phyloP scores from a whole-genome alignment of 2,329 filamentous ascomycete genomes.

The Xylariaceae sp. region DNA sequence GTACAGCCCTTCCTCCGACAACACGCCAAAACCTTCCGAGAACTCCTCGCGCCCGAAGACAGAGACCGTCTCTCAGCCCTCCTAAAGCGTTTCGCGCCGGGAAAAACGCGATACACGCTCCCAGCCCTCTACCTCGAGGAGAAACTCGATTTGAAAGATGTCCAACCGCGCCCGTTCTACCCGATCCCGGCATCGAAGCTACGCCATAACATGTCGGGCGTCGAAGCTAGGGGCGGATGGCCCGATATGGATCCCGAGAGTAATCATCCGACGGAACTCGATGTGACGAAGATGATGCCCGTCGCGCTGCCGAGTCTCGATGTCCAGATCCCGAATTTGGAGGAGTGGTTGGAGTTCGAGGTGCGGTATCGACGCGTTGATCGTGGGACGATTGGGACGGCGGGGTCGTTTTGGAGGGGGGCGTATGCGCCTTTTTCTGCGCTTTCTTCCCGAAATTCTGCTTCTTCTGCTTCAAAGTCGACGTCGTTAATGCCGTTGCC shows the following conservation, averaged over 20 bases:
- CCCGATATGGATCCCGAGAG: neutral
- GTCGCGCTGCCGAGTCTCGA: slow-evolving; percentile 51
- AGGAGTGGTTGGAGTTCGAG: slow-evolving; percentile 46
- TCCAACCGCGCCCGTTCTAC: slow-evolving; percentile 17
- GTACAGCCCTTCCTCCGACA: slow-evolving; percentile 43
- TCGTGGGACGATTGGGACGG: slow-evolving; percentile 32
- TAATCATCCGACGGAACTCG: slow-evolving; percentile 13
- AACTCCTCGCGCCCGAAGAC: slow-evolving; percentile 34
- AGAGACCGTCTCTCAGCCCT: slow-evolving; percentile 37
- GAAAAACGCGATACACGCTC: slow-evolving; percentile 51
- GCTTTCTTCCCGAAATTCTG: neutral
- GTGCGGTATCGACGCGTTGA: slow-evolving; percentile 49
- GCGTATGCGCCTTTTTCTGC: neutral
- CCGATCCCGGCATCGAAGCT: slow-evolving; percentile 6
- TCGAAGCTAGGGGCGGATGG: neutral
- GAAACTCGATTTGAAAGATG: slow-evolving; percentile 30
- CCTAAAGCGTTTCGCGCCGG: slow-evolving; percentile 47
- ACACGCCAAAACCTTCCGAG: slow-evolving; percentile 45
- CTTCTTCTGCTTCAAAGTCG: neutral
- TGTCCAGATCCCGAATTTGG: slow-evolving; percentile 41
- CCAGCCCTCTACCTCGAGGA: slow-evolving; percentile 48
- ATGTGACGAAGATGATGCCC: slow-evolving; percentile 35
- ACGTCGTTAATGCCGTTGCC: neutral
- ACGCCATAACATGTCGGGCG: neutral
- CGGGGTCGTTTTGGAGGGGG: slow-evolving; percentile 13